Base-by-base conservation (phyloP, 2,329 filamentous ascomycete species). In the Scorias spongiosa region DNA sequence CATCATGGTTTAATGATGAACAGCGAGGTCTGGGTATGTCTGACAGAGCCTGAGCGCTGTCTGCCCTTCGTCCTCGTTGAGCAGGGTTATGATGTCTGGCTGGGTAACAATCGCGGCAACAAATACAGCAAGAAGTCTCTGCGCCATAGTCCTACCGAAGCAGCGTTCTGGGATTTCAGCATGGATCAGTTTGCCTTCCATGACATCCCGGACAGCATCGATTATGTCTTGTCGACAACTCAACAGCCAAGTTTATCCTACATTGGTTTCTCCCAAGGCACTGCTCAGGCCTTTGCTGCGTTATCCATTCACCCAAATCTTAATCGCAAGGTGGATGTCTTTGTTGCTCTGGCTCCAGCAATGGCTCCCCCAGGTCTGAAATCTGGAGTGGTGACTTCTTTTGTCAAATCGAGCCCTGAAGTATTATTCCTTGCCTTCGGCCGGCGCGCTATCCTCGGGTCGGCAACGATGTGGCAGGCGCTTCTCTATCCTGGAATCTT, bases 1-100 rank as follows among this genome's bases (percentile, higher is more conserved):
- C 91, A 98, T 58, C 91, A 98, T 63, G 91, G 89, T 10, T 72
- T 98, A 46, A 75, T 98, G 58, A 98, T 98, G 91, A 96, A 95
- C 64, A 94, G 87, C 54, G 91, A 98, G 63, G 89, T 98, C 29
- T 98, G 91, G 91, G 85, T 96, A 8, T 93, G 86, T 58, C 67
- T 89, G 58, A 93, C 89, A 0, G 84, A 95, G 52, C 79, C 81
- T 53, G 75, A 93, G 62, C 76, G 88, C 53, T 89, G 83, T 52
- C 69, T 98, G 34, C 86, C 91, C 0, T 96, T 98, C 59, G 75
- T 83, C 52, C 70, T 98, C 38, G 86, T 93, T 0, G 86, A 95
- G 57, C 75, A 76, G 56, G 91, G 91, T 2, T 98, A 93, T 55
- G 91, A 98, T 67, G 89, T 96, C 51, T 98, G 91, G 85, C 72